A percentile compares a stretch with the other conserved stretches of the same genome.
Conservation (phyloP, 2,329 filamentous ascomycete species). For the Hirsutella minnesotensis region DNA sequence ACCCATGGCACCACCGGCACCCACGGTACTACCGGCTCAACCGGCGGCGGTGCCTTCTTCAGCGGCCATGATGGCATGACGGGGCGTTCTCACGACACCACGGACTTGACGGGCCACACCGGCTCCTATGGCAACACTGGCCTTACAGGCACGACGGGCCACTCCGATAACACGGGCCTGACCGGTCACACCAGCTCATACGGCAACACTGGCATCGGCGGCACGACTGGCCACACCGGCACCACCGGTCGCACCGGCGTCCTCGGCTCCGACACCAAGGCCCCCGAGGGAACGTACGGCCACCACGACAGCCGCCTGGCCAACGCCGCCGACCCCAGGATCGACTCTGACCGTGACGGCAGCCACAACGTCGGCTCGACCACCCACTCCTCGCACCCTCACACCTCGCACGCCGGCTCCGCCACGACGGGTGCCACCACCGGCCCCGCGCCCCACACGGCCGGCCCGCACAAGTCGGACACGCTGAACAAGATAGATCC, state of each 20-base stretch:
- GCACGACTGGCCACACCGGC: too few relatives aligned
- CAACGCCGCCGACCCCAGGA: slow-evolving; percentile 38
- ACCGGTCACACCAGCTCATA: too few relatives aligned
- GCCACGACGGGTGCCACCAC: slow-evolving; percentile 1
- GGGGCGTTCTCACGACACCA: not conserved
- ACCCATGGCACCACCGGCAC: slow-evolving; percentile 3
- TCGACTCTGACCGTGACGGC: slow-evolving; percentile 37
- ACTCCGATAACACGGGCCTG: too few relatives aligned
- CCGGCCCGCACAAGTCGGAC: slow-evolving; percentile 36
- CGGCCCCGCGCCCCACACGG: slow-evolving; percentile 21
- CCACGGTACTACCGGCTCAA: slow-evolving; percentile 7
- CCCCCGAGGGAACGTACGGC: slow-evolving; percentile 21
- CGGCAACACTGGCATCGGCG: too few relatives aligned
- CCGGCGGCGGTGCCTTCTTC: slow-evolving; percentile 6
- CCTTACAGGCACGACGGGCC: too few relatives aligned
- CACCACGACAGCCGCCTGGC: slow-evolving; percentile 28
- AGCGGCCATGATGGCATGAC: not conserved
- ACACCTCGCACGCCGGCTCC: not conserved
- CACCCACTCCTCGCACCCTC: not conserved
- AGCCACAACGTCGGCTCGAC: slow-evolving; percentile 20
- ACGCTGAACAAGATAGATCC: slow-evolving; percentile 43
- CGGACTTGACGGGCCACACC: slow-evolving; percentile 4
- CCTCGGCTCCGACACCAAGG: slow-evolving; percentile 2
- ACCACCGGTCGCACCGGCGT: not conserved
- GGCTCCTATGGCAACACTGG: too few relatives aligned